Base-by-base conservation (phyloP, 192 early-diverging fungal species). In the Coemansia sp. region DNA sequence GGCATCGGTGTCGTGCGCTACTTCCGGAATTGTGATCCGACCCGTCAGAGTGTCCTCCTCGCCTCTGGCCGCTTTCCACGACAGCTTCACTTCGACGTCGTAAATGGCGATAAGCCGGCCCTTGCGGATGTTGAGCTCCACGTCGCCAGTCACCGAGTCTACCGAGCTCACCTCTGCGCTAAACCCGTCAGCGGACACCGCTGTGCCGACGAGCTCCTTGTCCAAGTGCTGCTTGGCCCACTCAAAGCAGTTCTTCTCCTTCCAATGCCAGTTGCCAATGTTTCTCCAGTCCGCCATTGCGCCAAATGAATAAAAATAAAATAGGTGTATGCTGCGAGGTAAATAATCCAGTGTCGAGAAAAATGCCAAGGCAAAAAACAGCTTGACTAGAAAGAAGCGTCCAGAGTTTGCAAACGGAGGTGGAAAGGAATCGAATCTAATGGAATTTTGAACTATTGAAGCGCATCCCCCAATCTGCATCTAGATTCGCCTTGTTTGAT, bases 81-180 rank as follows among this genome's bases (percentile, higher is more conserved):
- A 66, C 17, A 91, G 49, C 29, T 83, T 88, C 63, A 98, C 66
- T 19, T 77, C 79, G 9, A 98, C 76, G 56, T 96, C 95, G 75
- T 82, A 95, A 60, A 98, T 92, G 37, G 92, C 89, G 40, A 98
- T 92, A 32, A 98, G 77, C 67, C 92, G 90, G 27, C 94, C 93
- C 70, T 98, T 98, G 58, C 95, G 84, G 76, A 94, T 90, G 78
- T 93, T 95, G 57, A 98, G 76, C 39, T 96, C 91, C 8, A 84
- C 89, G 71, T 98, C 95, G 27, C 95, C 95, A 4, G 61, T 80
- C 21, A 93, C 82, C 2, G 81, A 78, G 47, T 73, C 62, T 15
- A 96, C 77, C 13, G 60, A 60, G 14, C 39, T 53, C 18, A 83
- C 77, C 26, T 76, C 72, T 11, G 85, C 83, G 21, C 60, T 79